Evolutionary conservation across 257 asterid species (phyloP).

Genomic region (Solanum commersonii): DNA sequence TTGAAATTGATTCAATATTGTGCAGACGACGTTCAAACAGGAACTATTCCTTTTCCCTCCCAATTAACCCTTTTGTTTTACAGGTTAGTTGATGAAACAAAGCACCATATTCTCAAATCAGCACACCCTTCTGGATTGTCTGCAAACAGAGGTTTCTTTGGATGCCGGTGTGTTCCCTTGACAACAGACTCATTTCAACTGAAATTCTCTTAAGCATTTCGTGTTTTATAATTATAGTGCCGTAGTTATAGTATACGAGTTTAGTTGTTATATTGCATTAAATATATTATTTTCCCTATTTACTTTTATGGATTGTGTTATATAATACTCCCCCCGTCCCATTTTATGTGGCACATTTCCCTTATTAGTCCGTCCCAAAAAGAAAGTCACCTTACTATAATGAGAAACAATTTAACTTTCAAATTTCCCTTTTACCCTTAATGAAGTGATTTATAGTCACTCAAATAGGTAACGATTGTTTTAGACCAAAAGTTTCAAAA

Average conservation of each 20-base stretch:
- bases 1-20: neutral
- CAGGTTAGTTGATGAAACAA: conserved; percentile 81
- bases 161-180: conserved; percentile 61
- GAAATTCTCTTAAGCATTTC: neutral
- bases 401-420: neutral
- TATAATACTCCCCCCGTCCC: neutral
- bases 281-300: neutral
- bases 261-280: neutral
- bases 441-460: neutral
- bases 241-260: neutral
- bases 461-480: neutral
- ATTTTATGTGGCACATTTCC: neutral
- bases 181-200: neutral
- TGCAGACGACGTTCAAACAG: neutral
- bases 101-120: conserved; percentile 74
- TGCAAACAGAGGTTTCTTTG: conserved; percentile 93
- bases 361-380: neutral
- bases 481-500: neutral
- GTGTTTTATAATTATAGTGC: neutral
- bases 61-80: conserved; percentile 1
- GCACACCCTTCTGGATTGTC: conserved; percentile 99
- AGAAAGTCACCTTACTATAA: neutral
- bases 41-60: neutral
- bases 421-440: neutral
- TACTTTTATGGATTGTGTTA: neutral